Percentiles rank a stretch among this genome's conserved stretches.
These are phyloP conservation scores for Mixia osmundae DNA, from an alignment of 1,284 basidiomycete genomes.

Conservation along the genomic window DNA sequence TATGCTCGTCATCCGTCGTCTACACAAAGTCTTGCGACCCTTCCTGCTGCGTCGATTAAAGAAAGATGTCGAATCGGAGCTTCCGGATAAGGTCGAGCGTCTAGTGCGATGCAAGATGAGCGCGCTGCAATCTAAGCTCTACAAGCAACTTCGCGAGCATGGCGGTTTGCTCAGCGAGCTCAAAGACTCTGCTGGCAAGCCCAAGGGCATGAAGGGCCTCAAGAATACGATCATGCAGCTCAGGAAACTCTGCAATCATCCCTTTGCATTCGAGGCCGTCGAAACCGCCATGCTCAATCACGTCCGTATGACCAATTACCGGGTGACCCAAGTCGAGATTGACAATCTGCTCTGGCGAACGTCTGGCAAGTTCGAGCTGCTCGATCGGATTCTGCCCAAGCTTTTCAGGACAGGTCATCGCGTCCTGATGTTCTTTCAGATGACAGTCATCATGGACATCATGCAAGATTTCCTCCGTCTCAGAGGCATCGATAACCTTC, in stretches of 20 bases:
- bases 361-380: slow-evolving; percentile 87
- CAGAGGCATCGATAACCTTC: slow-evolving; percentile 72
- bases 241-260: slow-evolving; percentile 96
- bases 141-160: slow-evolving; percentile 93
- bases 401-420: slow-evolving; percentile 80
- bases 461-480: slow-evolving; percentile 94
- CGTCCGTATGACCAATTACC: slow-evolving; percentile 16
- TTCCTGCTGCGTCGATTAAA: slow-evolving; percentile 91
- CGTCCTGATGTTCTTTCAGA: slow-evolving; percentile 98
- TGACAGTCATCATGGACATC: slow-evolving; percentile 87
- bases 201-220: slow-evolving; percentile 27
- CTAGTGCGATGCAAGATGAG: slow-evolving; percentile 98
- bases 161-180: slow-evolving; percentile 44
- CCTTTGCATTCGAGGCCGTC: slow-evolving; percentile 85
- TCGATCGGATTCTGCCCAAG: slow-evolving; percentile 80
- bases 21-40: slow-evolving; percentile 94
- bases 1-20: slow-evolving; percentile 82
- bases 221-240: slow-evolving; percentile 99
- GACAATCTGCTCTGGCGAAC: slow-evolving; percentile 59
- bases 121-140: slow-evolving; percentile 76
- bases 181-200: slow-evolving; percentile 16
- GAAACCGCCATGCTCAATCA: slow-evolving; percentile 64
- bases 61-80: slow-evolving; percentile 92
- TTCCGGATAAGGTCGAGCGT: slow-evolving; percentile 98
- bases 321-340: slow-evolving; percentile 29